Conservation (phyloP, 306 rosid species). For the Betula pendula region DNA sequence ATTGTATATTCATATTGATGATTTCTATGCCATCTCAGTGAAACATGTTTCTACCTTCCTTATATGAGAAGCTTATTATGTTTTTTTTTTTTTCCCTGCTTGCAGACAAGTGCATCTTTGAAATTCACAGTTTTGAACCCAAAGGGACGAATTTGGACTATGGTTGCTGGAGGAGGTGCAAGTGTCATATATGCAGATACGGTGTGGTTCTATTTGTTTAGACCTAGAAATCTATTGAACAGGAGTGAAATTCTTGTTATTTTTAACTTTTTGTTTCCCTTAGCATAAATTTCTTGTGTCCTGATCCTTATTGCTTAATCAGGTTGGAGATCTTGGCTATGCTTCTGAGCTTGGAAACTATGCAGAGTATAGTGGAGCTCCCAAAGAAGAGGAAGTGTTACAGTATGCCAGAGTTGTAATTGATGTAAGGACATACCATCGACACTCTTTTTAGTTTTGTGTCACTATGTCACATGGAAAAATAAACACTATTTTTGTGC, state of each 20-base stretch:
- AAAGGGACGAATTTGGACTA: slow-evolving; percentile 93
- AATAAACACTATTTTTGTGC: not conserved
- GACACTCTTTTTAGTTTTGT: not conserved
- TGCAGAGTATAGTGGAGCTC: slow-evolving; percentile 98
- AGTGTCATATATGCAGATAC: slow-evolving; percentile 98
- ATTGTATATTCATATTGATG: not conserved
- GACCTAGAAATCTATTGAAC: slow-evolving; percentile 8
- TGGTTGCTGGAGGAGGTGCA: slow-evolving; percentile 99
- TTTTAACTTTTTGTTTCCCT: slow-evolving; percentile 20
- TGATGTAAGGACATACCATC: slow-evolving; percentile 57
- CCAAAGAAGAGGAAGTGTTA: slow-evolving; percentile 95
- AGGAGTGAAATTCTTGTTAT: not conserved
- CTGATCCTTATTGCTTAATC: slow-evolving; percentile 16
- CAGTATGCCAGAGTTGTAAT: slow-evolving; percentile 96
- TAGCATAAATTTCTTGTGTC: slow-evolving; percentile 8
- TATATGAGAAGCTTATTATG: not conserved
- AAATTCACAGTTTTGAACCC: slow-evolving; percentile 96
- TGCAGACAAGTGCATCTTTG: slow-evolving; percentile 93
- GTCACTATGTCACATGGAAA: slow-evolving; percentile 9
- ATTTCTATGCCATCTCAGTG: not conserved
- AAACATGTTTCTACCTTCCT: not conserved
- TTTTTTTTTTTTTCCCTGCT: not conserved
- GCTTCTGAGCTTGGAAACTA: slow-evolving; percentile 96
- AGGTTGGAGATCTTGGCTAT: slow-evolving; percentile 98
- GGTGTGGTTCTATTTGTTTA: slow-evolving; percentile 40